These are phyloP conservation scores for Venturia asperata DNA, from an alignment of 2,329 filamentous ascomycete species.

Conservation along the genomic window DNA sequence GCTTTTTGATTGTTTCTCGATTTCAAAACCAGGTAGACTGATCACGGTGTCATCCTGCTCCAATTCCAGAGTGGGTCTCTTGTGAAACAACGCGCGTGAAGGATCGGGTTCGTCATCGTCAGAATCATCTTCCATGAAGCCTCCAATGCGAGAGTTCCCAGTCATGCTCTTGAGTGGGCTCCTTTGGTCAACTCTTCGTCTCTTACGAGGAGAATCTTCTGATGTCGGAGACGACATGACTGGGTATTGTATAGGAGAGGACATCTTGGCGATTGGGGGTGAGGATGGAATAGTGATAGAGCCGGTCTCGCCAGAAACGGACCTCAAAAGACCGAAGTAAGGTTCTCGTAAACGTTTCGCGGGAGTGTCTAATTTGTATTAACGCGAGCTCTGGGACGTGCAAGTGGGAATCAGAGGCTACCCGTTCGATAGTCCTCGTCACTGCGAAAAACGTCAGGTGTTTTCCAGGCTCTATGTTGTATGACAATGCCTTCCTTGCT, in stretches of 20 bases:
- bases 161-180: constrained; percentile 9
- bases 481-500: constrained; percentile 42
- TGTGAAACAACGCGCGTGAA: constrained; percentile 27
- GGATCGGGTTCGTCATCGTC: constrained; percentile 27
- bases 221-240: constrained; percentile 41
- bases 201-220: constrained; percentile 33
- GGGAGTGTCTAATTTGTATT: constrained; percentile 23
- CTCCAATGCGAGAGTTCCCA: constrained; percentile 14
- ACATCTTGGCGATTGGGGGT: constrained; percentile 52
- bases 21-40: background rate
- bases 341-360: constrained; percentile 17
- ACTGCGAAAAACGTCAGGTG: constrained; percentile 43
- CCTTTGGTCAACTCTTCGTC: constrained; percentile 29
- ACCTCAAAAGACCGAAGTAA: constrained; percentile 23
- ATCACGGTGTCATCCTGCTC: background rate
- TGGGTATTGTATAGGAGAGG: constrained; percentile 53
- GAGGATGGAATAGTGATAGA: constrained; percentile 32
- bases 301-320: background rate
- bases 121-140: constrained; percentile 33
- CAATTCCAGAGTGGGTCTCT: constrained; percentile 29
- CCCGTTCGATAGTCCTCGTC: constrained; percentile 37
- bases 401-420: constrained; percentile 16
- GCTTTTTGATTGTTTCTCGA: constrained; percentile 22
- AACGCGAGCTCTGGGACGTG: constrained; percentile 26
- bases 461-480: constrained; percentile 44